Base-by-base conservation (phyloP, 306 rosid genomes). In the Quercus rubra region DNA sequence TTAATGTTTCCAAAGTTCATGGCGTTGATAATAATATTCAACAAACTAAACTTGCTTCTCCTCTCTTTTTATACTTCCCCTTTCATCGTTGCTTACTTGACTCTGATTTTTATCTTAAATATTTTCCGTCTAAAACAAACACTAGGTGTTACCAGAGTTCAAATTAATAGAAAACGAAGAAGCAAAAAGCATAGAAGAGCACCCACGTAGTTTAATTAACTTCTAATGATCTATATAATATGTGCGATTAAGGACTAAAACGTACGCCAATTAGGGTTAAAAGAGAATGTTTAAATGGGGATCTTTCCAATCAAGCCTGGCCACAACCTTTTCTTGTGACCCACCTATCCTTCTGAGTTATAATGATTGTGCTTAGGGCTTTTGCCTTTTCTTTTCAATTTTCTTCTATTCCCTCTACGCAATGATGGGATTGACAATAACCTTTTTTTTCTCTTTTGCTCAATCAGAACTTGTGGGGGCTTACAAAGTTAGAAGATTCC, bases 401-500 rank as follows among this genome's bases (percentile, higher is more conserved):
- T 41, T 49, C 61, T 78, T 68, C 56, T 30, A 25, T 71, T 55
- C 7, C 55, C 85, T 75, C 51, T 49, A 66, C 64, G 90, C 77
- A 91, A 91, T 92, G 86, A 87, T 90, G 86, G 83, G 74, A 54
- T 72, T 80, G 83, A 76, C 70, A 81, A 83, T 54, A 75, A 69
- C 70, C 63, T 79, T 85, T 84, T 33, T 61, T 15, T 8, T 41
- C 46, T 72, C 70, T 78, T 88, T 81, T 66, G 70, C 84, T 83
- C 77, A 67, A 77, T 79, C 78, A 82, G 75, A 86, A 77, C 76
- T 74, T 77, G 67, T 55, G 77, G 62, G 77, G 69, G 79, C 74
- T 78, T 83, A 73, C 77, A 86, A 85, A 85, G 87, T 79, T 84
- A 70, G 94, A 92, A 92, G 97, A 92, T 87, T 94, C 97, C 87